A percentile compares a stretch with the other conserved stretches of the same genome.
Evolutionary conservation across 2,329 filamentous ascomycete species (phyloP).

Genomic region (Parastagonospora avenae): DNA sequence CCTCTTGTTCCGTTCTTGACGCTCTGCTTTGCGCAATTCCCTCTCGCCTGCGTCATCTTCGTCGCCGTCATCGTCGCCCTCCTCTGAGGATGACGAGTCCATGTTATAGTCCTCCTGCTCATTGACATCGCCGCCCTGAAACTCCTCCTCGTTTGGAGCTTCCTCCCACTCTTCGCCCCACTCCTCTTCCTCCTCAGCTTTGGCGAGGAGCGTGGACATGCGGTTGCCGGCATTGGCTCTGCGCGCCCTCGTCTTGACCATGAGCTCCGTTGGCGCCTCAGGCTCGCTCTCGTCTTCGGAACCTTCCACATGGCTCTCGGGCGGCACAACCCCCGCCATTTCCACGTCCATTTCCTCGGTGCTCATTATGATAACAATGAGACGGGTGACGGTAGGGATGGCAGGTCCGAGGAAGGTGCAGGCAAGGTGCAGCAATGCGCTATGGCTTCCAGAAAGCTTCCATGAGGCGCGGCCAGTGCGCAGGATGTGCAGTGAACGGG

Average conservation of each 20-base stretch:
- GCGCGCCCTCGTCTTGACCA: conserved; percentile 46
- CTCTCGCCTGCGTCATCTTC: conserved; percentile 87
- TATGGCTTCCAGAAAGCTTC: conserved; percentile 4
- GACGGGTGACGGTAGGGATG: conserved; percentile 4
- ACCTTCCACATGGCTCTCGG: conserved; percentile 16
- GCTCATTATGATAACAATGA: conserved; percentile 5
- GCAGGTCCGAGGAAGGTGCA: conserved; percentile 29
- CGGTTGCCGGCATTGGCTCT: conserved; percentile 49
- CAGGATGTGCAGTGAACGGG: conserved; percentile 8
- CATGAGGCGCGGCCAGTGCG: conserved; percentile 20
- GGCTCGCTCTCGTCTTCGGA: conserved; percentile 34
- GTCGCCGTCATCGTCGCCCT: conserved; percentile 69
- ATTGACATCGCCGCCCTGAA: conserved; percentile 58
- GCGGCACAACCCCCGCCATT: conserved; percentile 16
- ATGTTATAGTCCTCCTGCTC: conserved; percentile 75
- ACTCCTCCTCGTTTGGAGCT: conserved; percentile 62
- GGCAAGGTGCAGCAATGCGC: conserved; percentile 19
- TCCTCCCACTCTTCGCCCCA: conserved; percentile 67
- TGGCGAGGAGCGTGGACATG: conserved; percentile 47
- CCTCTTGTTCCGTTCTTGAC: conserved; percentile 70
- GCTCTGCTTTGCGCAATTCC: conserved; percentile 78
- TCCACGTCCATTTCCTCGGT: conserved; percentile 16
- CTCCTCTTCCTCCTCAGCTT: conserved; percentile 44
- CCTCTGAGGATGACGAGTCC: conserved; percentile 78
- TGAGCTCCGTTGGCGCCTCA: conserved; percentile 40